A percentile compares a stretch with the other conserved stretches of the same genome.
Evolutionary conservation across 345 rosid genomes (phyloP).

Genomic region (Alliaria petiolata): DNA sequence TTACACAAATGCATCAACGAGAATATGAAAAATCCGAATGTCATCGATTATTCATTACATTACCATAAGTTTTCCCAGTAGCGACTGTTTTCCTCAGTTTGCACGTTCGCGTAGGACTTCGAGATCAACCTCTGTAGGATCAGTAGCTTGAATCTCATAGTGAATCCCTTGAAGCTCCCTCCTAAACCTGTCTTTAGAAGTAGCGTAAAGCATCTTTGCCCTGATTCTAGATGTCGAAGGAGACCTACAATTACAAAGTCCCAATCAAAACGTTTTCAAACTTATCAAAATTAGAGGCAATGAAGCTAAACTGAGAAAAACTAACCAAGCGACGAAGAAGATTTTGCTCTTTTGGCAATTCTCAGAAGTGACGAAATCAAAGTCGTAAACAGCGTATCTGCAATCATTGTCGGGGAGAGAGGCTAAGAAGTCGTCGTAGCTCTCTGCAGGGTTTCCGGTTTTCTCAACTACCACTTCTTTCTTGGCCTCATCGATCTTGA

Average conservation of each 20-base stretch:
- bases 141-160: constrained; percentile 84
- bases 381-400: constrained; percentile 74
- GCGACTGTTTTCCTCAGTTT: constrained; percentile 22
- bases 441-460: constrained; percentile 58
- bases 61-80: background rate
- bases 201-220: constrained; percentile 71
- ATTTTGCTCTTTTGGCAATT: constrained; percentile 83
- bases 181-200: constrained; percentile 64
- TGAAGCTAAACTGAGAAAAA: background rate
- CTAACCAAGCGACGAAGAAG: constrained; percentile 76
- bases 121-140: constrained; percentile 77
- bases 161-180: constrained; percentile 77
- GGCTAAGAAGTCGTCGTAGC: constrained; percentile 64
- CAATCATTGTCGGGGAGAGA: constrained; percentile 71
- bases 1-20: constrained; percentile 11
- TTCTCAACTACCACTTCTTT: constrained; percentile 64
- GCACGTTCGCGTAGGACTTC: constrained; percentile 64
- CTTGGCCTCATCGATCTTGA: constrained; percentile 62
- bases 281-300: background rate
- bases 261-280: background rate
- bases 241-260: constrained; percentile 52
- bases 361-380: constrained; percentile 67
- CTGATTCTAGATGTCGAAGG: constrained; percentile 64
- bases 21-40: constrained; percentile 15
- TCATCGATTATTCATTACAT: constrained; percentile 26